These are phyloP conservation scores for Penicillium sp. DNA, from an alignment of 2,329 filamentous ascomycete species.

Conservation along the genomic window DNA sequence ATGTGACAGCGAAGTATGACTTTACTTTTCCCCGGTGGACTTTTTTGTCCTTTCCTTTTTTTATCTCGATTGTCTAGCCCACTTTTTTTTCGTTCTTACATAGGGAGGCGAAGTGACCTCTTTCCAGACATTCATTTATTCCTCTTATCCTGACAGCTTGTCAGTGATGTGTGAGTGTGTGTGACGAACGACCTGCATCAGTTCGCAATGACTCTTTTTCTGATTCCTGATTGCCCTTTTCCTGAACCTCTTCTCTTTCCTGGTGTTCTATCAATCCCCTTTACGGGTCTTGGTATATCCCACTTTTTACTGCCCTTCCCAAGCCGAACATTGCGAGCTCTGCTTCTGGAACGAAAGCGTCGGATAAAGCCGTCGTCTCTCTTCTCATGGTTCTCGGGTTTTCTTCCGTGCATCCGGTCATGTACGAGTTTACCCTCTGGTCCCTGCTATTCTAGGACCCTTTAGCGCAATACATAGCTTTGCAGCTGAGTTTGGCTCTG, in stretches of 20 bases:
- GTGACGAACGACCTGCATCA: conserved; percentile 21
- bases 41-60: conserved; percentile 6
- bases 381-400: conserved; percentile 9
- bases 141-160: conserved; percentile 7
- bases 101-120: not conserved
- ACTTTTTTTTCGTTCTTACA: conserved; percentile 5
- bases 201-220: conserved; percentile 22
- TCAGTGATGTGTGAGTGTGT: conserved; percentile 6
- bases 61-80: conserved; percentile 7
- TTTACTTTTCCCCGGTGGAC: conserved; percentile 12
- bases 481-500: conserved; percentile 1
- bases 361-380: conserved; percentile 2
- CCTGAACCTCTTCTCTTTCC: conserved; percentile 1
- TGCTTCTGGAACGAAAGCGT: conserved; percentile 4
- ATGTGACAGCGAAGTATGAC: conserved; percentile 37
- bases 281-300: not conserved
- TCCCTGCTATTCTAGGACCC: conserved; percentile 2
- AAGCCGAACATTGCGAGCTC: conserved; percentile 3
- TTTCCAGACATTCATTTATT: conserved; percentile 13
- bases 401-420: conserved; percentile 23
- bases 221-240: conserved; percentile 4
- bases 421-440: conserved; percentile 16
- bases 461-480: conserved; percentile 18
- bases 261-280: conserved; percentile 1
- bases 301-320: conserved; percentile 1